These are phyloP conservation scores for Catunica adiposa DNA, from an alignment of 2,329 filamentous ascomycete species.

Conservation along the genomic window DNA sequence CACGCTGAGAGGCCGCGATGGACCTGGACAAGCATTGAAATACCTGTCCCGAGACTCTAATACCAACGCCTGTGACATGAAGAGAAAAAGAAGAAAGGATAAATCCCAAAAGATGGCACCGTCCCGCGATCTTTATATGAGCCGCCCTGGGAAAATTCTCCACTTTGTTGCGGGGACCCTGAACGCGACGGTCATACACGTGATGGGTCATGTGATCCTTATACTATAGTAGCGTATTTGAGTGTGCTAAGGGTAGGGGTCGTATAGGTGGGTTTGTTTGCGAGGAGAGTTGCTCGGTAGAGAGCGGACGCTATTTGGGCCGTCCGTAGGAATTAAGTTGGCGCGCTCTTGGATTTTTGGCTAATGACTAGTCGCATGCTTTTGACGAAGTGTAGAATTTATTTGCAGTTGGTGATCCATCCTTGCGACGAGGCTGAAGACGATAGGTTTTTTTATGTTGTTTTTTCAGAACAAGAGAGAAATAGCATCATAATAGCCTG, in stretches of 20 bases:
- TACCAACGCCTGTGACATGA: constrained; percentile 79
- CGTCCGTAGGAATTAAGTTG: not conserved
- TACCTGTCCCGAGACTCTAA: constrained; percentile 99
- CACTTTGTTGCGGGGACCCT: not conserved
- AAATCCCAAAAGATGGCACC: constrained; percentile 10
- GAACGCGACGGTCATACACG: not conserved
- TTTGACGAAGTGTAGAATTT: not conserved
- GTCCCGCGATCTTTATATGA: constrained; percentile 9
- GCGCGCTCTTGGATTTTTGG: not conserved
- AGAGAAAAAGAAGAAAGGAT: constrained; percentile 34
- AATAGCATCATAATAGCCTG: not conserved
- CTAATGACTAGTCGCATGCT: not conserved
- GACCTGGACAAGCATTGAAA: constrained; percentile 87
- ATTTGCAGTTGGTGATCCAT: constrained; percentile 1
- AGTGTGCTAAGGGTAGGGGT: not conserved
- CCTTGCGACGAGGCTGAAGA: constrained; percentile 13
- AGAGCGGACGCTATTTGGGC: not conserved
- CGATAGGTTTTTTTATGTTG: not conserved
- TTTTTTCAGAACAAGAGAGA: not conserved
- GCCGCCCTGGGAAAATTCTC: constrained; percentile 1
- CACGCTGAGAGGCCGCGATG: constrained; percentile 71
- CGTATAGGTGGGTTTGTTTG: not conserved
- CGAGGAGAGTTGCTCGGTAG: not conserved
- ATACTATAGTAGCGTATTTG: not conserved
- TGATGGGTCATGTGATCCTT: not conserved